Evolutionary conservation across 2,329 filamentous ascomycete genomes (phyloP).

Genomic region (Tolypocladium endophyticum): DNA sequence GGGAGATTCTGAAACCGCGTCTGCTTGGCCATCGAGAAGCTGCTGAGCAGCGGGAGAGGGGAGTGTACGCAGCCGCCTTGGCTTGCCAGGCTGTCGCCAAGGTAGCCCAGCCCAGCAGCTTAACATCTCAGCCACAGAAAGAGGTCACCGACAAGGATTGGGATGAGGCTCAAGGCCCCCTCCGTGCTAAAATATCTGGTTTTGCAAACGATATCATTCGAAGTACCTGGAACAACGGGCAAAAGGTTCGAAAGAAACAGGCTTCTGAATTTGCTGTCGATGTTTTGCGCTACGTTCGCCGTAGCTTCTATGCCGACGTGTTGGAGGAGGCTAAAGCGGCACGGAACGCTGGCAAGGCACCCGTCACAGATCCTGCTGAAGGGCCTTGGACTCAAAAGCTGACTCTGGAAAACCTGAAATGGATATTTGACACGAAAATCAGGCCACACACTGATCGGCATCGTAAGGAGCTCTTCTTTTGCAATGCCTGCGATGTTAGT

Average conservation of each 20-base stretch:
- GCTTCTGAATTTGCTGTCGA: conserved; percentile 61
- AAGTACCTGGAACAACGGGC: conserved; percentile 53
- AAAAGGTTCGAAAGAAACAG: conserved; percentile 51
- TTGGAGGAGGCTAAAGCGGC: conserved; percentile 39
- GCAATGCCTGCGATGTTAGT: conserved; percentile 55
- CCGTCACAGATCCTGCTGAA: conserved; percentile 35
- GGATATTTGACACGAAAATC: conserved; percentile 69
- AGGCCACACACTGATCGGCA: conserved; percentile 56
- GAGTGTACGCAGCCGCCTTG: too few species aligned
- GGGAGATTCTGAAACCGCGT: conserved; percentile 58
- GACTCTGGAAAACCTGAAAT: conserved; percentile 78
- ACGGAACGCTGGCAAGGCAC: conserved; percentile 32
- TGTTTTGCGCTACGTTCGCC: conserved; percentile 56
- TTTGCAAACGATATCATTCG: conserved; percentile 63
- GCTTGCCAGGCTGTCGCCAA: not conserved
- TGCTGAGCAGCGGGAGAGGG: not conserved
- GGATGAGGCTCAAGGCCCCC: conserved; percentile 58
- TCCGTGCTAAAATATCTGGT: conserved; percentile 52
- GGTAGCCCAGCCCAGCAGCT: not conserved
- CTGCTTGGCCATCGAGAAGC: conserved; percentile 53
- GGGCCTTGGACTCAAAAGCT: conserved; percentile 51
- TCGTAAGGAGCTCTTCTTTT: conserved; percentile 66
- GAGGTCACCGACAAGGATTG: conserved; percentile 58
- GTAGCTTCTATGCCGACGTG: conserved; percentile 53
- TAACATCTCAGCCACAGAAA: not conserved